Conservation (phyloP, 225 moss, liverwort and hornwort genomes). For the Pseudisothecium myosuroides region DNA sequence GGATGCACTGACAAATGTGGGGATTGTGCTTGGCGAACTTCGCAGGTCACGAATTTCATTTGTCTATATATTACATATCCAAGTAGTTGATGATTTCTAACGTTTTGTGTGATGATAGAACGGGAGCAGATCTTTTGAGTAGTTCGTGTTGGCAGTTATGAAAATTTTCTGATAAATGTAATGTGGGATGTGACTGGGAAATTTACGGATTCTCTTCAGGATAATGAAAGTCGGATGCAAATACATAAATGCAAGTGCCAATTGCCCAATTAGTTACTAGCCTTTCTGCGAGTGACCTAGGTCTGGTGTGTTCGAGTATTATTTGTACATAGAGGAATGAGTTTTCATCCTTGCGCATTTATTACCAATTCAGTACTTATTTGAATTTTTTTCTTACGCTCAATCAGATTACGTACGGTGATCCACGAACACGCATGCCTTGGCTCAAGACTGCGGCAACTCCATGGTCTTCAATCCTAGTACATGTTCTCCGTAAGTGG, state of each 20-base stretch:
- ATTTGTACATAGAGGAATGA: neutral
- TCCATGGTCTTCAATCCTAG: conserved; percentile 17
- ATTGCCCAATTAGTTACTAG: neutral
- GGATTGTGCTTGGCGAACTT: conserved; percentile 13
- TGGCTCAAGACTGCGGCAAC: conserved; percentile 11
- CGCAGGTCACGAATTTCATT: conserved; percentile 7
- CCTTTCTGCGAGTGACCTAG: neutral
- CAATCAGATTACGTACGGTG: conserved; percentile 23
- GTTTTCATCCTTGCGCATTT: neutral
- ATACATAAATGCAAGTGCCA: conserved; percentile 15
- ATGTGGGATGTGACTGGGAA: neutral
- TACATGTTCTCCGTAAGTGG: conserved; percentile 14
- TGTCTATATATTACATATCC: neutral
- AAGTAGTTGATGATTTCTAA: neutral
- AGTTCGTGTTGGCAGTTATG: neutral
- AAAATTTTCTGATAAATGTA: neutral
- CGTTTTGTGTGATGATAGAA: neutral
- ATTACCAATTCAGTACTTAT: neutral
- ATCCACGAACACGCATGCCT: conserved; percentile 16
- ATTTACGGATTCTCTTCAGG: neutral
- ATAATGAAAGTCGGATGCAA: conserved; percentile 23
- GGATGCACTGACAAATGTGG: conserved; percentile 3
- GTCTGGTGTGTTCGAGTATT: neutral
- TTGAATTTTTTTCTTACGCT: neutral
- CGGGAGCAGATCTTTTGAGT: neutral